Base-by-base conservation (phyloP, 768 basidiomycete species). In the Rhodotorula sphaerocarpa region DNA sequence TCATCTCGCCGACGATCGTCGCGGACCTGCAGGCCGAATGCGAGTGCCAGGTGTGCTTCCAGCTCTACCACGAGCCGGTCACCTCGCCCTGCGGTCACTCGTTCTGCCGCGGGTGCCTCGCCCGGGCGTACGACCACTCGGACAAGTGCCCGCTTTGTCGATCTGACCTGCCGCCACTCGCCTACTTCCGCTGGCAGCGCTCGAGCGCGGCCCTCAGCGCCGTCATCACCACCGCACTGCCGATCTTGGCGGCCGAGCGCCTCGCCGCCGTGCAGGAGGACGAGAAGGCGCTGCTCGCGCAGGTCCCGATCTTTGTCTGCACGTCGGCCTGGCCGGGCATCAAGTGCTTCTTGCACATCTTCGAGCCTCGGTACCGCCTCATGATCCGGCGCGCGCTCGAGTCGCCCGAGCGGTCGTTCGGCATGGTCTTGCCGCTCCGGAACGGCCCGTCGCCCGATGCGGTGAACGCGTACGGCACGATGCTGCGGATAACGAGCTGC, bases 71-170 rank as follows among this genome's bases (percentile, higher is more conserved):
- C 76, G 83, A 88, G 66, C 91, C 93, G 9, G 80, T 91, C 54
- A 96, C 93, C 21, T 88, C 92, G 5, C 88, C 89, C 18, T 96
- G 93, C 75, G 92, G 96, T 75, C 93, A 97, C 77, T 90, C 91
- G 0, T 97, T 91, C 76, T 97, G 93, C 73, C 78, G 82, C 12
- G 83, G 82, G 70, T 97, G 93, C 76, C 81, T 97, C 33, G 86
- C 89, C 62, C 84, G 93, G 42, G 85, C 90, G 5, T 81, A 93
- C 65, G 93, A 97, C 75, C 90, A 96, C 75, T 84, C 81, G 64
- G 73, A 78, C 44, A 75, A 81, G 15, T 97, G 93, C 75, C 93
- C 93, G 5, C 77, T 95, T 21, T 97, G 93, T 76, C 82, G 93
- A 52, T 79, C 85, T 63, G 79, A 80, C 45, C 79, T 95, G 25